Base-by-base conservation (phyloP, 345 rosid species). In the Kandelia obovata region DNA sequence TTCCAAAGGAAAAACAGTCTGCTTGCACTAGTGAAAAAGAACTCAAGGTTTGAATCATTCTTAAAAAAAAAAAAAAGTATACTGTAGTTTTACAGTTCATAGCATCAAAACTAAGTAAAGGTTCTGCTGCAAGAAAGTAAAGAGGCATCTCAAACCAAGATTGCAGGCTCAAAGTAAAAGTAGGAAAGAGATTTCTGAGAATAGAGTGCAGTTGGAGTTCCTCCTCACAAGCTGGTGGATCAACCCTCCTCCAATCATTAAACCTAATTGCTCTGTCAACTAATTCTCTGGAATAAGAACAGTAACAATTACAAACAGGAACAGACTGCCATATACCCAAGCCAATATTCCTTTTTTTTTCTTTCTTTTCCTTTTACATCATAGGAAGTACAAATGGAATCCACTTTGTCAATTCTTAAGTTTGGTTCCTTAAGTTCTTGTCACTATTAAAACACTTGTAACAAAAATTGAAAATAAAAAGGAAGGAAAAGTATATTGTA, bases 221-320 rank as follows among this genome's bases (percentile, higher is more conserved):
- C 89, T 87, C 84, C 90, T 82, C 71, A 94, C 83, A 74, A 91
- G 91, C 83, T 87, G 97, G 81, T 81, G 92, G 84, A 91, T 88
- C 63, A 91, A 65, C 71, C 96, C 93, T 71, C 79, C 75, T 82
- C 96, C 97, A 85, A 82, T 91, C 98, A 94, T 94, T 79, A 81
- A 62, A 71, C 75, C 27, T 20, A 73, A 65, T 70, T 61, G 69
- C 65, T 77, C 83, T 82, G 80, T 73, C 28, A 76, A 79, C 68
- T 64, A 66, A 60, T 34, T 73, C 77, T 71, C 78, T 75, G 75
- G n/a, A 71, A 75, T 53, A 65, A 56, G 68, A 72, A 67, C 25
- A 17, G 30, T 30, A 53, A 56, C 67, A 37, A 43, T 61, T 3
- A 69, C 16, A 21, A 56, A 27, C 59, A 25, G 28, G 30, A 55